Conservation (phyloP, 805 yeast species). For the Candida insectorum region DNA sequence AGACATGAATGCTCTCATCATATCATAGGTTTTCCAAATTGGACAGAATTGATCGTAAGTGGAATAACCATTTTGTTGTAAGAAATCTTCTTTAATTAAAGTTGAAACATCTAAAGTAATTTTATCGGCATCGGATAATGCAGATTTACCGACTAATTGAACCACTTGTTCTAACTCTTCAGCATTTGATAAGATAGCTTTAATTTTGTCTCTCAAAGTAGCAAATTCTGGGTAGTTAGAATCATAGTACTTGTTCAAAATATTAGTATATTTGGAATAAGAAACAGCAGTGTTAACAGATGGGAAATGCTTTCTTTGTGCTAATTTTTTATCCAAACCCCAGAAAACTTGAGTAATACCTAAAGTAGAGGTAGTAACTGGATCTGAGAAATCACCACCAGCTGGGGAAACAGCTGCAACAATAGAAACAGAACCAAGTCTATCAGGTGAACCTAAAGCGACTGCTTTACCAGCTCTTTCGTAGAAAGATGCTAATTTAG, state of each 20-base stretch:
- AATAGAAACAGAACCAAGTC: slow-evolving; percentile 97
- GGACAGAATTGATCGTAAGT: slow-evolving; percentile 99
- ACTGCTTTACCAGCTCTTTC: slow-evolving; percentile 98
- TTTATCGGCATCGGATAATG: slow-evolving; percentile 94
- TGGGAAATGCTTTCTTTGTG: slow-evolving; percentile 99
- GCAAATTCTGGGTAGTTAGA: slow-evolving; percentile 89
- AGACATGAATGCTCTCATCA: slow-evolving; percentile 93
- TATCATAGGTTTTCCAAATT: slow-evolving; percentile 96
- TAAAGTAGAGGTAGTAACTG: slow-evolving; percentile 95
- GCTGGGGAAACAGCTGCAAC: slow-evolving; percentile 99
- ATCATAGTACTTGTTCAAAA: slow-evolving; percentile 82
- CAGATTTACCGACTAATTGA: slow-evolving; percentile 98
- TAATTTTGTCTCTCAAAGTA: slow-evolving; percentile 81
- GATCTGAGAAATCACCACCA: slow-evolving; percentile 99
- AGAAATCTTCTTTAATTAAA: slow-evolving; percentile 93
- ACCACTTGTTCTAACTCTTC: slow-evolving; percentile 99
- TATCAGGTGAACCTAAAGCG: slow-evolving; percentile 94
- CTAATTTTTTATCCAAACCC: slow-evolving; percentile 99
- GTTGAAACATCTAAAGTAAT: slow-evolving; percentile 91
- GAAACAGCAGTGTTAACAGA: slow-evolving; percentile 95
- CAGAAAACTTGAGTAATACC: slow-evolving; percentile 99
- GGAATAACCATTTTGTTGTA: slow-evolving; percentile 99
- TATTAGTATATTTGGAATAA: slow-evolving; percentile 92
- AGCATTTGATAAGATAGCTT: slow-evolving; percentile 92
- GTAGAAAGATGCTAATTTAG: slow-evolving; percentile 96